Base-by-base conservation (phyloP, 2,329 filamentous ascomycete species). In the Nemania serpens region DNA sequence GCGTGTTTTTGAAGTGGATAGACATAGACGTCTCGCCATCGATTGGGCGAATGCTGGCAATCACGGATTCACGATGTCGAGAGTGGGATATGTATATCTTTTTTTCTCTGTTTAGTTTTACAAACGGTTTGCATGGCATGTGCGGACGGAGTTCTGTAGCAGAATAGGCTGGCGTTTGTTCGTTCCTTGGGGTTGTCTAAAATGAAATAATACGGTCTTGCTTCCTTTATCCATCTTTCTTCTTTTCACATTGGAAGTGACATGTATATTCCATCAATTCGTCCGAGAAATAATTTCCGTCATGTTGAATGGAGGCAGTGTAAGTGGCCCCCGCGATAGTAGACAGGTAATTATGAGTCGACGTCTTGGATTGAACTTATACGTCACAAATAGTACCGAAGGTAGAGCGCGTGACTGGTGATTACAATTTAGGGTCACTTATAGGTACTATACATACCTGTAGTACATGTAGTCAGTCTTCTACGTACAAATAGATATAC, bases 111-210 rank as follows among this genome's bases (percentile, higher is more conserved):
- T 34, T 55, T 20, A n/a, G 22, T 42, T 29, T 50, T 46, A 17
- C 25, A 18, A 34, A 47, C 34, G 39, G 22, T 52, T 65, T 57
- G 36, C 50, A 29, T 63, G 63, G 25, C 63, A 63, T 65, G 50
- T 58, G 54, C 57, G 53, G 63, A 65, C 53, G 60, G 63, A 58
- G 63, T 65, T 63, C 59, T 60, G 53, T 56, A 60, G 20, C 60
- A 58, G 45, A 58, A 53, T 58, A 46, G 54, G 57, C 29, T 20
- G 63, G 63, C 60, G 63, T 65, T 64, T 6, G 13, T 34, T 5
- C 56, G 63, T 63, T 64, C 6, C n/a, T 34, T 7, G 37, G n/a
- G 61, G 6, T 59, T 55, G 41, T 56, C 59, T 55, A 45, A 39
- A 60, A 18, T 22, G 3, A 53, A 54, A 48, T 43, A 48, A 49